phyloP scores from a whole-genome alignment of 371 early-diverging fungal species.

The Mortierella sp. region DNA sequence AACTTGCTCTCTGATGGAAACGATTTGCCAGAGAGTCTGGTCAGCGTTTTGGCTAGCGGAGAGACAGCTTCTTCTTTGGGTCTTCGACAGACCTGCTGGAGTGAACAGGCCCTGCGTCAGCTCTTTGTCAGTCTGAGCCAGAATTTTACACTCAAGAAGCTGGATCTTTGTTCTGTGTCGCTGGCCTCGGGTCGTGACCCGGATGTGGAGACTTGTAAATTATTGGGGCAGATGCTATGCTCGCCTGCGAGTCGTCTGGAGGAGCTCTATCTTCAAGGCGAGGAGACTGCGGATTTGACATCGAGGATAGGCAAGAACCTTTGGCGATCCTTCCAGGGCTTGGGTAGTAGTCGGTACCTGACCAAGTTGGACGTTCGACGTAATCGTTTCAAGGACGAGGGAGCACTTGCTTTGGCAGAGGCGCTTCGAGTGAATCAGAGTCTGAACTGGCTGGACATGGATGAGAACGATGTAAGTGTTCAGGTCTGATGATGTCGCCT shows the following conservation, averaged over 20 bases:
- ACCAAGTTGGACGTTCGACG: slow-evolving; percentile 50
- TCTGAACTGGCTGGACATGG: slow-evolving; percentile 49
- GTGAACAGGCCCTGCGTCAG: slow-evolving; percentile 46
- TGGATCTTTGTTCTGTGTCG: slow-evolving; percentile 40
- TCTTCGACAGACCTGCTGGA: slow-evolving; percentile 51
- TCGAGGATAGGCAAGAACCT: slow-evolving; percentile 48
- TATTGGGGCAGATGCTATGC: slow-evolving; percentile 46
- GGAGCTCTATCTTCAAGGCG: slow-evolving; percentile 40
- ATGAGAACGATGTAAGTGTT: slow-evolving; percentile 51
- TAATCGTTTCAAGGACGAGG: slow-evolving; percentile 51
- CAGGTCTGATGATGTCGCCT: too few relatives aligned
- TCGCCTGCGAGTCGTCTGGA: slow-evolving; percentile 40
- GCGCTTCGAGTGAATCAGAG: slow-evolving; percentile 49
- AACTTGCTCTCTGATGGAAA: slow-evolving; percentile 46
- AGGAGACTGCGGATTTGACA: slow-evolving; percentile 40
- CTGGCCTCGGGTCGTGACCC: slow-evolving; percentile 50
- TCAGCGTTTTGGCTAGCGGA: slow-evolving; percentile 31
- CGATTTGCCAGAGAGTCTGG: slow-evolving; percentile 39
- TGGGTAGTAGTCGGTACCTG: slow-evolving; percentile 39
- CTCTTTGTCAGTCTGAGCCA: slow-evolving; percentile 39
- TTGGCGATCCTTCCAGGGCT: slow-evolving; percentile 49
- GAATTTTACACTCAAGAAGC: slow-evolving; percentile 41
- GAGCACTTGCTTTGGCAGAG: slow-evolving; percentile 46
- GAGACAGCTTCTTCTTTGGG: slow-evolving; percentile 41
- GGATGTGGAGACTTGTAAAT: slow-evolving; percentile 51